Base-by-base conservation (phyloP, 257 asterid species). In the Cruciata laevipes region DNA sequence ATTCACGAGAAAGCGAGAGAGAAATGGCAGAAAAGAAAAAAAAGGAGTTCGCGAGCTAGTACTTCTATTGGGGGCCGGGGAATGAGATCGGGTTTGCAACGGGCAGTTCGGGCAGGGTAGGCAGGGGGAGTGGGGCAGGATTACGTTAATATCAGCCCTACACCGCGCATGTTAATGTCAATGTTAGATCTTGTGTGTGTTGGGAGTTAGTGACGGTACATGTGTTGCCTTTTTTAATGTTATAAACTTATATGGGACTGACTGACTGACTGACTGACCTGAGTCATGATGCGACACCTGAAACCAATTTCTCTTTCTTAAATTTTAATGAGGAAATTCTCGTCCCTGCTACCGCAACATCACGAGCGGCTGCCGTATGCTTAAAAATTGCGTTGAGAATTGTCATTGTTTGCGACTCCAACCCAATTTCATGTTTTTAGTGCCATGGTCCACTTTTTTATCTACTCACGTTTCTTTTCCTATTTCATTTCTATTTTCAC, bases 41-140 rank as follows among this genome's bases (percentile, higher is more conserved):
- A 53, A 16, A 17, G 21, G 6, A 14, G 20, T 47, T 47, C 4
- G 7, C 16, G 55, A 16, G 55, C 20, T n/a, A 17, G 1, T 47
- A 17, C 55, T n/a, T n/a, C n/a, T n/a, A n/a, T n/a, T n/a, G n/a
- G n/a, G n/a, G n/a, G n/a, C n/a, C n/a, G n/a, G n/a, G n/a, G n/a
- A n/a, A n/a, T n/a, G n/a, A n/a, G n/a, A 16, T 47, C 55, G 55
- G 55, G 55, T 47, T 47, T 47, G 55, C 55, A 21, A 47, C 55
- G 55, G 55, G 55, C 55, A 16, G 55, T 4, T 14, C 20, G 55
- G 55, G 21, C 52, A 44, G 52, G 2, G 0, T 5, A n/a, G 52
- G 52, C 55, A 47, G 55, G 55, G 55, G 55, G 55, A 37, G 21
- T 47, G 55, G 55, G 55, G 55, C 55, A 47, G 55, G 55, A 47